Percentiles rank a stretch among this genome's conserved stretches.
phyloP scores from a whole-genome alignment of 2,329 filamentous ascomycete genomes.

The Stagonosporopsis tanaceti region DNA sequence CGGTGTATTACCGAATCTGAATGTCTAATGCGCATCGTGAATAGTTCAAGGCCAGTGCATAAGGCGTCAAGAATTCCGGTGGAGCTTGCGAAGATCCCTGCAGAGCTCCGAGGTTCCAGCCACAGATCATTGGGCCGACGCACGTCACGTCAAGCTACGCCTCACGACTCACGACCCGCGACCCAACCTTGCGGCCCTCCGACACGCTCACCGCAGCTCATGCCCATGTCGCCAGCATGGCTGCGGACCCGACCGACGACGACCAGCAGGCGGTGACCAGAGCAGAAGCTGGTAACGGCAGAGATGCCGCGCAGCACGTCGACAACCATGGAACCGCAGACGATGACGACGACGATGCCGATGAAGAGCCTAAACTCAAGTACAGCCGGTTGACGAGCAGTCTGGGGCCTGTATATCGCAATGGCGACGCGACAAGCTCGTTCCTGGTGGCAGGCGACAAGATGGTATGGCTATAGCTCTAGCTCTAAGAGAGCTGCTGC shows the following conservation, averaged over 20 bases:
- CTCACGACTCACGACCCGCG: conserved; percentile 13
- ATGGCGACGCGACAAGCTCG: conserved; percentile 91
- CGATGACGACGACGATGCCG: conserved; percentile 71
- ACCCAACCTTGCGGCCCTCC: conserved; percentile 29
- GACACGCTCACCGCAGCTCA: conserved; percentile 33
- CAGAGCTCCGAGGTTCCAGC: conserved; percentile 15
- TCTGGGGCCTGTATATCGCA: conserved; percentile 83
- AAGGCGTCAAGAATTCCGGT: conserved; percentile 11
- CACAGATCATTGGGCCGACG: conserved; percentile 13
- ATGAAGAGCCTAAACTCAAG: conserved; percentile 94
- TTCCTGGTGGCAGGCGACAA: conserved; percentile 94
- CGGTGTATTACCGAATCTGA: conserved; percentile 1
- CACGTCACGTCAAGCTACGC: conserved; percentile 35
- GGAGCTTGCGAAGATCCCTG: conserved; percentile 20
- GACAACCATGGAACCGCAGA: conserved; percentile 23
- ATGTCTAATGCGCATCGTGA: conserved; percentile 3
- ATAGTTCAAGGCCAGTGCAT: conserved; percentile 8
- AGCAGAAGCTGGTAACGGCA: conserved; percentile 9
- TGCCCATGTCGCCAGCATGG: conserved; percentile 52
- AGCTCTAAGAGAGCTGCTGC: conserved; percentile 25
- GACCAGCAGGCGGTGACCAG: conserved; percentile 25
- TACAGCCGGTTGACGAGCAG: conserved; percentile 86
- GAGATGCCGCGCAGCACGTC: conserved; percentile 12
- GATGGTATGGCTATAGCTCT: conserved; percentile 70
- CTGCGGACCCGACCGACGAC: conserved; percentile 47